A percentile compares a stretch with the other conserved stretches of the same genome.
Conservation (phyloP, 163 green algal genomes). For the Scenedesmus sp. region DNA sequence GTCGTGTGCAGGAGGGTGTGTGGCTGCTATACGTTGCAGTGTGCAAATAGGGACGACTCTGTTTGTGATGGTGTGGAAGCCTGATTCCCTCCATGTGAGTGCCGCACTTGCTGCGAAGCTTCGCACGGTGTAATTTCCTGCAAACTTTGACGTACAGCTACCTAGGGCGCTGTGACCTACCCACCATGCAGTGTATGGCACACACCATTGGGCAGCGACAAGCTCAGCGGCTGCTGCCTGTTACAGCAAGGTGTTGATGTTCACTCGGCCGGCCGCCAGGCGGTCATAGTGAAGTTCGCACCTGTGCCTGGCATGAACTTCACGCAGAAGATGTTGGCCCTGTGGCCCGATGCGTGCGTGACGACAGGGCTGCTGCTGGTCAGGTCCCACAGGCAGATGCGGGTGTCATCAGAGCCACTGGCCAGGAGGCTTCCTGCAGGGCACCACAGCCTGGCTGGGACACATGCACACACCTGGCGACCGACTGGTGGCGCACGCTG, state of each 20-base stretch:
- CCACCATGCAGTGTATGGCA: too few relatives aligned
- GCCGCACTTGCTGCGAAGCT: too few relatives aligned
- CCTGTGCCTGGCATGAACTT: conserved; percentile 40
- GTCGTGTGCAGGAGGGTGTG: neutral
- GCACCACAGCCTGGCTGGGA: too few relatives aligned
- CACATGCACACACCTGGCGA: too few relatives aligned
- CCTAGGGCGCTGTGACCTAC: neutral
- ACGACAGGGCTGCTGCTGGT: neutral
- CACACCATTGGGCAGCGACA: too few relatives aligned
- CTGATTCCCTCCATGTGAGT: too few relatives aligned
- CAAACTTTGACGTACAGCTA: too few relatives aligned
- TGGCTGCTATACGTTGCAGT: neutral
- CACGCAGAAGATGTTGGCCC: conserved; percentile 54
- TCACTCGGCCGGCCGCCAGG: neutral
- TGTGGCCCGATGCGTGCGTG: conserved; percentile 1
- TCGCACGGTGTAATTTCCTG: too few relatives aligned
- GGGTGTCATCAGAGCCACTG: conserved; percentile 39
- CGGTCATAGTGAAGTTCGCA: neutral
- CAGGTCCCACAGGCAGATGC: conserved; percentile 33
- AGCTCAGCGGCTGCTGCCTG: neutral
- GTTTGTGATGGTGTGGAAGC: too few relatives aligned
- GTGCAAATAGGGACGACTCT: too few relatives aligned
- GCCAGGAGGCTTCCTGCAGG: conserved; percentile 37
- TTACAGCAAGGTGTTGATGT: neutral
- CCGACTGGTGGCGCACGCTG: too few relatives aligned